These are phyloP conservation scores for Diaporthe sp. DNA, from an alignment of 2,329 filamentous ascomycete genomes.

Conservation along the genomic window DNA sequence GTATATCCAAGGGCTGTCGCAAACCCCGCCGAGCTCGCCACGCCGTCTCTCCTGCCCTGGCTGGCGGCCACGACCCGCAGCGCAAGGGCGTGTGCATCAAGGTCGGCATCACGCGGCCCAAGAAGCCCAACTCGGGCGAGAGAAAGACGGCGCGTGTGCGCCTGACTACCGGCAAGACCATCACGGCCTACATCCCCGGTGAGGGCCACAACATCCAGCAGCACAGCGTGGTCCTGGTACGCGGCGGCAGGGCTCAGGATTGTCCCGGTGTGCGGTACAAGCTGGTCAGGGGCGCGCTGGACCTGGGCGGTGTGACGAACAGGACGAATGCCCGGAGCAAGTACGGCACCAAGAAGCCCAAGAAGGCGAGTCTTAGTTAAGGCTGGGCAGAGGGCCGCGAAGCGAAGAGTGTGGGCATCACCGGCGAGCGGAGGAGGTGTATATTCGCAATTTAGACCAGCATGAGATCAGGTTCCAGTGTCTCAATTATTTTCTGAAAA, in stretches of 20 bases:
- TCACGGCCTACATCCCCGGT: slow-evolving; percentile 95
- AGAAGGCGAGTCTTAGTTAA: slow-evolving; percentile 75
- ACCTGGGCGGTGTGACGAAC: slow-evolving; percentile 94
- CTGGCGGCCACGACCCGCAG: slow-evolving; percentile 76
- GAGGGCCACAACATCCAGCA: slow-evolving; percentile 99
- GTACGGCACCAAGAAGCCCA: slow-evolving; percentile 99
- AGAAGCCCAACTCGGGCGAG: slow-evolving; percentile 99
- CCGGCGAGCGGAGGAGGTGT: slow-evolving; percentile 1
- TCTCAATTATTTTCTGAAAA: background rate
- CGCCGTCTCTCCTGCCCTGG: slow-evolving; percentile 87
- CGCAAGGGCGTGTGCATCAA: slow-evolving; percentile 97
- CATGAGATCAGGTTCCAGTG: background rate
- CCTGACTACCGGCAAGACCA: slow-evolving; percentile 85
- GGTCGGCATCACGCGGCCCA: slow-evolving; percentile 93
- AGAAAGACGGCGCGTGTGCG: slow-evolving; percentile 94
- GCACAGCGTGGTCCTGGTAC: slow-evolving; percentile 96
- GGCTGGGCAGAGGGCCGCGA: slow-evolving; percentile 26
- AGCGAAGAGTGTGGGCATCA: background rate
- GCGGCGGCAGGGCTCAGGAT: slow-evolving; percentile 93
- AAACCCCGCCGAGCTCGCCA: slow-evolving; percentile 85
- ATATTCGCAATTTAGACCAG: background rate
- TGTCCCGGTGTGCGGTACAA: slow-evolving; percentile 99
- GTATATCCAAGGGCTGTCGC: slow-evolving; percentile 74
- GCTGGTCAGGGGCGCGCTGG: slow-evolving; percentile 89
- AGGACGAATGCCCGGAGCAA: slow-evolving; percentile 90